Evolutionary conservation across 345 rosid genomes (phyloP), one percentile per base, ranked within the genome.

Genomic region (Anacardium occidentale): DNA sequence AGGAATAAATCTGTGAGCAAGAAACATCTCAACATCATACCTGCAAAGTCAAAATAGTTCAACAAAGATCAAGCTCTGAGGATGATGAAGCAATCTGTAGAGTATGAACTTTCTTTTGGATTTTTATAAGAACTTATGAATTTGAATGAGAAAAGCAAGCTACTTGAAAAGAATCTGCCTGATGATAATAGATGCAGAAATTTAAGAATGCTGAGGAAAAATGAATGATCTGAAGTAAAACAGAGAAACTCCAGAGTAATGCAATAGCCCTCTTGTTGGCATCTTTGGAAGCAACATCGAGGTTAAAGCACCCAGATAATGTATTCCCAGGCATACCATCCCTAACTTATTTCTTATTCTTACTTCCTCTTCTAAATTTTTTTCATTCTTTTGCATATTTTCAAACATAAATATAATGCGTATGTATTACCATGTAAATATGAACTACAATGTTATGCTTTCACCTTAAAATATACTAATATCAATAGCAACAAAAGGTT

Each of bases 1-100:
- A 62, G 60, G 37, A 67, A 85, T 75, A 74, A 77, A 70, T 67
- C 87, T 82, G 81, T 86, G 88, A 62, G 74, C 74, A 14, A 86
- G 76, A 72, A 87, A 87, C 76, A 50, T 70, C 13, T 84, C 89
- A 55, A 89, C 89, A 75, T 89, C 91, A 54, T 89, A 89, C 91
- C 94, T 85, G 85, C 79, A 79, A 51, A 75, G 32, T 7, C 66
- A 70, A 20, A 68, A 25, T 8, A 78, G 34, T 55, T 29, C 61
- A 26, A 45, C 14, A 24, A 70, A 10, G 26, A 9, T 47, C 12
- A 44, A 18, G 65, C 17, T 70, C 25, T 24, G 18, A 47, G 9
- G 56, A 14, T 47, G 48, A 26, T 58, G 47, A 47, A 44, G 7
- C 18, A 10, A 4, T 40, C 52, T 4, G 13, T 44, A 37, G 42